Evolutionary conservation across 371 early-diverging fungal species (phyloP).

Genomic region (Circinella umbellata): DNA sequence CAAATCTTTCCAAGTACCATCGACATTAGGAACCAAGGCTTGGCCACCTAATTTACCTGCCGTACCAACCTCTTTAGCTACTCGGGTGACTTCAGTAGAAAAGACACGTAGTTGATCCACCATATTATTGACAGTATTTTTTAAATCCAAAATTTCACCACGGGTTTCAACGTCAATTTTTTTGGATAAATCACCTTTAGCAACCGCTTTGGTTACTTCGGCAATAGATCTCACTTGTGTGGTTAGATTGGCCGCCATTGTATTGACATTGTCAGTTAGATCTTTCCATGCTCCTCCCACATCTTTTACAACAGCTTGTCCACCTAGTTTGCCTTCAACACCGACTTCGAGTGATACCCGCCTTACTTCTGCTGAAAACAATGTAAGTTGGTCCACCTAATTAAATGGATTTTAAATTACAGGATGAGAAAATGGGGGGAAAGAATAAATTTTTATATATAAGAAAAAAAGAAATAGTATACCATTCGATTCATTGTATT

Average conservation of each 20-base stretch:
- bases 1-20: constrained; percentile 58
- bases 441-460: neutral
- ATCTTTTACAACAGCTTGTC: no score
- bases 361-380: neutral
- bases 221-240: no score
- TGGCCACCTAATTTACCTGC: constrained; percentile 55
- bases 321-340: no score
- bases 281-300: no score
- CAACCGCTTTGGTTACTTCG: no score
- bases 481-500: constrained; percentile 57
- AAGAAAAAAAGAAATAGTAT: neutral
- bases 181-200: no score
- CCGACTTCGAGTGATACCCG: no score
- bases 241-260: no score
- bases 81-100: constrained; percentile 50
- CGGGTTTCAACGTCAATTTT: no score
- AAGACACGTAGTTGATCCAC: constrained; percentile 48
- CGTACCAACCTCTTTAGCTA: constrained; percentile 55
- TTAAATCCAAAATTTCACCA: neutral
- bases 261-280: no score
- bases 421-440: no score
- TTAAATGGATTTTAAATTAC: no score
- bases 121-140: neutral
- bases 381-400: neutral
- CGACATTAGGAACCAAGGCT: constrained; percentile 49